These are phyloP conservation scores for Penicillium sp. DNA, from an alignment of 2,329 filamentous ascomycete species.

Conservation along the genomic window DNA sequence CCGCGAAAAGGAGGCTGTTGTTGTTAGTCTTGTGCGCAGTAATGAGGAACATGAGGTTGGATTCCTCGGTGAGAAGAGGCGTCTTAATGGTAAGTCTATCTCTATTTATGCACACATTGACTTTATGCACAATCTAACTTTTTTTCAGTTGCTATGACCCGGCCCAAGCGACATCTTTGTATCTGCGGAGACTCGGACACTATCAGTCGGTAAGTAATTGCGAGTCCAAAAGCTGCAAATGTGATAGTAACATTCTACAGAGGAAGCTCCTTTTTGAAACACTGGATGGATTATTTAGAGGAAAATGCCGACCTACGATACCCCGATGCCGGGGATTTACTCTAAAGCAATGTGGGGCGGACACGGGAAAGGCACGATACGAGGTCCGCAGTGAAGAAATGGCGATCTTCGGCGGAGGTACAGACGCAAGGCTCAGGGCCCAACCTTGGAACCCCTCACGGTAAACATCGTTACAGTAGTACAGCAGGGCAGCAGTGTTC, in stretches of 20 bases:
- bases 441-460: not conserved
- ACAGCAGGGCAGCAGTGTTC: not conserved
- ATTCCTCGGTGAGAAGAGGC: slow-evolving; percentile 86
- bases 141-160: slow-evolving; percentile 84
- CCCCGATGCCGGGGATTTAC: slow-evolving; percentile 59
- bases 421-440: not conserved
- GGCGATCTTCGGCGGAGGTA: not conserved
- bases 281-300: slow-evolving; percentile 90
- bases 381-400: not conserved
- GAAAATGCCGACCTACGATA: slow-evolving; percentile 89
- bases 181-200: slow-evolving; percentile 95
- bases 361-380: slow-evolving; percentile 1
- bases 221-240: slow-evolving; percentile 1
- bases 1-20: slow-evolving; percentile 91
- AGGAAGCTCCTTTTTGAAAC: slow-evolving; percentile 80
- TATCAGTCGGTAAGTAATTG: slow-evolving; percentile 71
- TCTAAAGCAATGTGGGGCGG: slow-evolving; percentile 19
- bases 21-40: slow-evolving; percentile 91
- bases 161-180: slow-evolving; percentile 85
- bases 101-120: not conserved
- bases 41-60: slow-evolving; percentile 86
- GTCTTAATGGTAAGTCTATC: slow-evolving; percentile 77
- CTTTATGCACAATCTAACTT: slow-evolving; percentile 18
- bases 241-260: slow-evolving; percentile 46
- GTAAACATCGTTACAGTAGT: not conserved